These are phyloP conservation scores for Thuja plicata DNA, from an alignment of 83 land plant genomes.

Conservation along the genomic window DNA sequence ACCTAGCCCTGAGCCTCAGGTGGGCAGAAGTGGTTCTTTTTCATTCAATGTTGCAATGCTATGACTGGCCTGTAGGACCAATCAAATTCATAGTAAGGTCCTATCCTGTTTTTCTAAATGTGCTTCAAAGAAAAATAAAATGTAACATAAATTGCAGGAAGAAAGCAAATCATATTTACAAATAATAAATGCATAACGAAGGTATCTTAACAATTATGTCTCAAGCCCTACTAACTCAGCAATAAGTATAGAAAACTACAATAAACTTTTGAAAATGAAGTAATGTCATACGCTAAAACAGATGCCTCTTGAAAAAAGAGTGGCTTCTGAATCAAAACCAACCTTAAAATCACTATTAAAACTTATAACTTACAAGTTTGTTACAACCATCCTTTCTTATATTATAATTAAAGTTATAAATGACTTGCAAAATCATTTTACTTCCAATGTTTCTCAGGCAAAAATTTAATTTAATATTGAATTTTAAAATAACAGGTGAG, in stretches of 20 bases:
- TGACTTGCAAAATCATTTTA: neutral
- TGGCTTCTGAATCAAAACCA: neutral
- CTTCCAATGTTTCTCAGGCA: neutral
- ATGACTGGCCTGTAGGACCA: slow-evolving; percentile 65
- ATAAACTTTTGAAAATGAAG: neutral
- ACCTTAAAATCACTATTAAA: neutral
- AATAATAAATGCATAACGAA: neutral
- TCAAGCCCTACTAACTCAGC: neutral
- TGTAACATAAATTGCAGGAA: neutral
- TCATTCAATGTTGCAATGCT: slow-evolving; percentile 53
- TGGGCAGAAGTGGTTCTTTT: slow-evolving; percentile 83
- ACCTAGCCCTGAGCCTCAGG: slow-evolving; percentile 20
- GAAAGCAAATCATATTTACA: neutral
- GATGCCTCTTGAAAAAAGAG: neutral
- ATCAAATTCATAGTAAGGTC: neutral
- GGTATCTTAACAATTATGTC: neutral
- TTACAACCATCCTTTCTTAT: neutral
- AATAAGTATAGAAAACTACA: neutral
- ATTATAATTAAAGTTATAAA: neutral
- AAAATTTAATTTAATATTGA: neutral
- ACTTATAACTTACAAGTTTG: neutral
- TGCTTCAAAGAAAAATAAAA: slow-evolving; percentile 2
- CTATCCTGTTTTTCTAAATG: neutral
- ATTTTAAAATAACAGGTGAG: neutral
- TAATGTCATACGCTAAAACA: neutral